Evolutionary conservation across 257 asterid genomes (phyloP), one percentile per base, ranked within the genome.

Genomic region (Avicennia marina): DNA sequence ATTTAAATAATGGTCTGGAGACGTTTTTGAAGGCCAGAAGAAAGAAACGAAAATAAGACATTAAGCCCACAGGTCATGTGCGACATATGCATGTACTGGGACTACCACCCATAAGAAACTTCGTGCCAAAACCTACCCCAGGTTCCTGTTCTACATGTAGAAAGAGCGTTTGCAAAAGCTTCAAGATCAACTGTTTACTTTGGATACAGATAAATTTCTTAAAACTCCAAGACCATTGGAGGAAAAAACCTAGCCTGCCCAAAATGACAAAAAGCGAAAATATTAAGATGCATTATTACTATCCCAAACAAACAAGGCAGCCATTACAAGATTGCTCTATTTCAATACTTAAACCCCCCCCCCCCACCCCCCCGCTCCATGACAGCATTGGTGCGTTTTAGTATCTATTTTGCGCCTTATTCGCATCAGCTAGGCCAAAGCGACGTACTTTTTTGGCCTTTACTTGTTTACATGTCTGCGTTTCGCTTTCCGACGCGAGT

Each of bases 401-500:
- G 15, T 20, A 21, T 16, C 2, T 19, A 12, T 40, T 6, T 15
- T 24, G 40, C 46, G 2, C 2, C 6, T n/a, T 12, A 53, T 13
- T n/a, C 20, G 2, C 13, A 18, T 15, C 53, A 44, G 25, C 18
- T 10, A 6, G 26, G 44, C 19, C 25, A 22, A 40, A 41, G 18
- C 15, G 13, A 26, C 27, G 0, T 25, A 16, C 17, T 36, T 56
- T 53, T 61, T 45, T 31, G 31, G 1, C 39, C 32, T 66, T 69
- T 52, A 71, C 60, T 81, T 74, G 54, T 76, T 83, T 45, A 75
- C 27, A 51, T 76, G 71, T 33, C 62, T 74, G 34, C 80, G 72
- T 68, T 74, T 73, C 18, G 66, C 70, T 68, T 71, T 71, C 44
- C 79, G 75, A 58, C 80, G 87, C 1, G 77, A 68, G 34, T 62